A percentile compares a stretch with the other conserved stretches of the same genome.
Conservation (phyloP, 768 basidiomycete species). For the Tricholoma terreum region DNA sequence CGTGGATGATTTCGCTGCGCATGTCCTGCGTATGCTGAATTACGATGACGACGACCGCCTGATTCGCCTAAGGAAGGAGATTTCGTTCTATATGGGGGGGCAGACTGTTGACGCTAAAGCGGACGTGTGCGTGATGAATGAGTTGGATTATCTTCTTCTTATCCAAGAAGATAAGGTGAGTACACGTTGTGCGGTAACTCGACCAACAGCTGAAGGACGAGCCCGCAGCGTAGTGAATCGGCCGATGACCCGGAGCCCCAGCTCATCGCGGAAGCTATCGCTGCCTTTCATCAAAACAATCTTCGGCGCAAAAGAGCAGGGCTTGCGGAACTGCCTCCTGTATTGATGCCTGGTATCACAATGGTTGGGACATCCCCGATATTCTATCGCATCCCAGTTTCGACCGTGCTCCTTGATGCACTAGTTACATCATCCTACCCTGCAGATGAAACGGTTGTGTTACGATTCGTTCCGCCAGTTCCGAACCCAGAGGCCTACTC, state of each 20-base stretch:
- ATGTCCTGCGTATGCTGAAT: slow-evolving; percentile 18
- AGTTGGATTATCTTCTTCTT: slow-evolving; percentile 20
- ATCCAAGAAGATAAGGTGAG: slow-evolving; percentile 24
- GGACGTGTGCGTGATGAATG: slow-evolving; percentile 24
- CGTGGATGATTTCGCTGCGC: slow-evolving; percentile 21
- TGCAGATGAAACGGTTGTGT: slow-evolving; percentile 3
- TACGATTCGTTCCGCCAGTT: slow-evolving; percentile 10
- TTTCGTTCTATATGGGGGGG: slow-evolving; percentile 22
- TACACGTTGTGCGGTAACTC: neutral
- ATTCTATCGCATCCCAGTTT: slow-evolving; percentile 25
- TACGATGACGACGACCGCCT: slow-evolving; percentile 16
- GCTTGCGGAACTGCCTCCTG: slow-evolving; percentile 16
- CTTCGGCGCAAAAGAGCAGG: slow-evolving; percentile 3
- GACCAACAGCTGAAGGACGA: too few relatives aligned
- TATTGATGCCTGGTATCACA: slow-evolving; percentile 23
- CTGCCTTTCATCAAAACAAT: slow-evolving; percentile 30
- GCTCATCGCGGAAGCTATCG: slow-evolving; percentile 31
- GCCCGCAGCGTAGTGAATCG: slow-evolving; percentile 1
- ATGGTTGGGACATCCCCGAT: slow-evolving; percentile 26
- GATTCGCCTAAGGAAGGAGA: slow-evolving; percentile 10
- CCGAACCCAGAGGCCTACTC: neutral
- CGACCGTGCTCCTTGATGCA: slow-evolving; percentile 2
- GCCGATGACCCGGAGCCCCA: slow-evolving; percentile 25
- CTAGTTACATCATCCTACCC: slow-evolving; percentile 5
- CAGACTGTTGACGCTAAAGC: slow-evolving; percentile 16